Evolutionary conservation across 495 filamentous ascomycete genomes (phyloP), one percentile per base, ranked within the genome.

Genomic region (Diplogelasinospora grovesii): DNA sequence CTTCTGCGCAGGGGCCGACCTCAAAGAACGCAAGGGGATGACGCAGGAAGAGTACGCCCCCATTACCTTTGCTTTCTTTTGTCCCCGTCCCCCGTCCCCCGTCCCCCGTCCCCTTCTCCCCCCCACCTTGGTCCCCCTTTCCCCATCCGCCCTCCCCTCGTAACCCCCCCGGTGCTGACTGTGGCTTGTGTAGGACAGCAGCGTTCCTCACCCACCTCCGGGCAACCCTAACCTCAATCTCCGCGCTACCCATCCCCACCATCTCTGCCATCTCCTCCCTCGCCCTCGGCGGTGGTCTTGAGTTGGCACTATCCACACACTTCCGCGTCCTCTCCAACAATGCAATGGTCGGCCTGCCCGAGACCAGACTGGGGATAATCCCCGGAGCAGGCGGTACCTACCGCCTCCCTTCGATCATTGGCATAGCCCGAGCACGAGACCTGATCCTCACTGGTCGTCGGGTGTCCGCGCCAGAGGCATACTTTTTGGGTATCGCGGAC

Each of bases 341-440:
- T 28, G 81, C 84, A 16, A 64, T 69, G 31, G 78, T 98, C 40
- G 90, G 77, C 1, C 74, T 98, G 2, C 92, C 92, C 2, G 92
- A 98, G 53, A 96, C 92, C 0, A 68, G 87, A 0, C 74, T 98
- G 1, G 92, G 82, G 16, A 97, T 98, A 52, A 83, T 97, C 43
- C 92, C 92, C 5, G 92, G 92, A 29, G 93, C 92, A 0, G 92
- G 92, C 5, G 92, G 92, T 13, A 95, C 89, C 0, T 89, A 85
- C 57, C 79, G 92, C 4, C 73, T 98, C 0, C 87, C 85, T 0
- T 63, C 61, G 0, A 52, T 97, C 11, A 80, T 97, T 38, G 93
- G 92, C 4, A 57, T 77, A 4, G 60, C 69, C 6, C 75, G 84
- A 16, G 92, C 92, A 5, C 67, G 87, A 30, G 88, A 97, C 53